Evolutionary conservation across 2,329 filamentous ascomycete genomes (phyloP).

Genomic region (Periconia digitata): DNA sequence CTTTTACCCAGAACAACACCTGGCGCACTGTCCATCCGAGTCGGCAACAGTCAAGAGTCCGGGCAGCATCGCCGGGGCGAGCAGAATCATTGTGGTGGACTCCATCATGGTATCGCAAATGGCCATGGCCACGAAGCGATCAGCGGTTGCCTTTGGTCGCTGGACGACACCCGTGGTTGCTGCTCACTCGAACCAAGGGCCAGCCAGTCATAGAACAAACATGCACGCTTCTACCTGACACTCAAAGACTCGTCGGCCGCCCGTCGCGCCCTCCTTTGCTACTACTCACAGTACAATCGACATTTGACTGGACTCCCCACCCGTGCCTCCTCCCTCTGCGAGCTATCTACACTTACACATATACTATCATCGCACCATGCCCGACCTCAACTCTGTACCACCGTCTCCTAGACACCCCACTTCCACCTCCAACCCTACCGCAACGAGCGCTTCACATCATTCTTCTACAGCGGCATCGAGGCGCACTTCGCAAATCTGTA

Average conservation of each 20-base stretch:
- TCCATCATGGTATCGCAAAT: constrained; percentile 5
- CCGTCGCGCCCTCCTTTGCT: background rate
- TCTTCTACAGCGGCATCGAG: constrained; percentile 47
- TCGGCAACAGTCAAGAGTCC: constrained; percentile 6
- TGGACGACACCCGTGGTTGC: background rate
- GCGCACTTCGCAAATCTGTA: constrained; percentile 33
- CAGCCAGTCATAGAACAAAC: background rate
- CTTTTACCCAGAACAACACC: constrained; percentile 15
- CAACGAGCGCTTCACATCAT: constrained; percentile 33
- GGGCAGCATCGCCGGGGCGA: constrained; percentile 9
- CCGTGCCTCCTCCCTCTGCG: no score
- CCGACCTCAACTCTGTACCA: constrained; percentile 13
- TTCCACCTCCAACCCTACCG: constrained; percentile 16
- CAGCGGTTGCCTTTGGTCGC: constrained; percentile 1
- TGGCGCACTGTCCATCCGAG: background rate
- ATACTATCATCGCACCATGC: constrained; percentile 10
- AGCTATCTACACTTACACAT: no score
- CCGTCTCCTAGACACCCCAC: constrained; percentile 9
- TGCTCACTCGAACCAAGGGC: constrained; percentile 4
- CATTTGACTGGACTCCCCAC: no score
- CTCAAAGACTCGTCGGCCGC: background rate
- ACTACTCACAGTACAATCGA: no score
- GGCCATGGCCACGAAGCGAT: constrained; percentile 18
- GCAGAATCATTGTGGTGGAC: constrained; percentile 7
- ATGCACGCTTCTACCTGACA: constrained; percentile 17